Base-by-base conservation (phyloP, 2,329 filamentous ascomycete genomes). In the Thermothelomyces thermophilus region DNA sequence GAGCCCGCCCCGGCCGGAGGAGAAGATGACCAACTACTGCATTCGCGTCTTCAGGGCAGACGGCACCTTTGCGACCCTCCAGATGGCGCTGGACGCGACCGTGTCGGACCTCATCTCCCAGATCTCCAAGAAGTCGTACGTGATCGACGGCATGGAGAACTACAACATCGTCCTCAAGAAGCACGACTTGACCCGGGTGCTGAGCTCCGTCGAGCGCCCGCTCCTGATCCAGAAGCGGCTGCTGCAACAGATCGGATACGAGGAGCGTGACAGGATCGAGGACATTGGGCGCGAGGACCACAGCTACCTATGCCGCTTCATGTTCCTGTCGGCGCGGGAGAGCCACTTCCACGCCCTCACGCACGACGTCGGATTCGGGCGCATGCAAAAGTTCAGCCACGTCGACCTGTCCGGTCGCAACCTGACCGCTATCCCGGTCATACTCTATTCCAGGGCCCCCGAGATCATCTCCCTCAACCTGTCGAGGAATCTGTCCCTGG, bases 251-350 rank as follows among this genome's bases (percentile, higher is more conserved):
- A 86, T 91, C 46, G 93, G 93, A 9, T 98, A 97, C 63, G 84
- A 87, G 50, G 83, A 89, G 28, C 81, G 81, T 49, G 93, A 98
- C 66, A 83, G 82, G 34, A 82, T 98, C 40, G 91, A 96, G 65
- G 93, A 97, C 55, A 81, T 98, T 46, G 93, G 93, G 24, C 83
- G 93, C 50, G 93, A 98, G 67, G 93, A 98, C 71, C 95, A 97
- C 67, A 94, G 90, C 64, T 98, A 97, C 61, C 77, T 98, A 11
- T 95, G 90, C 64, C 87, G 93, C 5, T 97, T 98, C 70, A 89
- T 93, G 52, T 98, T 98, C 68, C 74, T 96, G 51, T 90, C 91
- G 14, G 85, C 87, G 17, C 87, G 91, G 62, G 86, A 95, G 66
- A 90, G 83, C 64, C 89, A 90, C 42, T 90, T 80, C 61, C 82